Base-by-base conservation (phyloP, 805 yeast species). In the Ogataea parapolymorpha region DNA sequence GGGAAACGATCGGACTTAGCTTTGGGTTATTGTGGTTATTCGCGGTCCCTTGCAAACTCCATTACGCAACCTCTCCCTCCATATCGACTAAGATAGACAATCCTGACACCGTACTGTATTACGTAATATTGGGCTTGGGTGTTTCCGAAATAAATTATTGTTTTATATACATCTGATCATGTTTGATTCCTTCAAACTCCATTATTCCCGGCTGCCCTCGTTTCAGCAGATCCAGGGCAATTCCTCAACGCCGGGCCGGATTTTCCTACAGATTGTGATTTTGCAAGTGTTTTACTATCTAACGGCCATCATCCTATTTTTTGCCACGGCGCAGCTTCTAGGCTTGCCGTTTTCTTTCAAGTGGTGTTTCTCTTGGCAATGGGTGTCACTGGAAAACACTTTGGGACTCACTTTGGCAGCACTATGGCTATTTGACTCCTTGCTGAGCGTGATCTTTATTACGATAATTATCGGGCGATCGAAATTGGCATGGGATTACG, bases 401-500 rank as follows among this genome's bases (percentile, higher is more conserved):
- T 67, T 85, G 58, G 98, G 98, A 2, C 67, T 89, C 58, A 79
- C 85, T 0, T 63, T 91, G 31, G 75, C 82, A 26, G 60, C 77
- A 6, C 62, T 90, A 42, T 91, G 98, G 98, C 67, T 91, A 12
- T 61, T 88, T 36, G 95, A 85, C 59, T 73, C 96, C 0, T 70
- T 93, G 32, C 67, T 93, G 29, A 83, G 95, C 51, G 96, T 89
- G 1, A 62, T 87, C 9, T 88, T 87, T 57, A 80, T 91, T 56
- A 87, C 95, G 1, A 64, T 90, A 2, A 80, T 91, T 20, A 96
- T 91, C 10, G 96, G 98, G 0, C 71, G 98, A 42, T 85, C 95
- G 30, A 93, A 91, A 61, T 67, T 91, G 36, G 98, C 97, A 0
- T 85, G 96, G 85, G 99, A 91, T 64, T 91, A 93, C 67, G 96